A percentile compares a stretch with the other conserved stretches of the same genome.
phyloP scores from a whole-genome alignment of 78 protist species.

The Salpingoeca rosetta region DNA sequence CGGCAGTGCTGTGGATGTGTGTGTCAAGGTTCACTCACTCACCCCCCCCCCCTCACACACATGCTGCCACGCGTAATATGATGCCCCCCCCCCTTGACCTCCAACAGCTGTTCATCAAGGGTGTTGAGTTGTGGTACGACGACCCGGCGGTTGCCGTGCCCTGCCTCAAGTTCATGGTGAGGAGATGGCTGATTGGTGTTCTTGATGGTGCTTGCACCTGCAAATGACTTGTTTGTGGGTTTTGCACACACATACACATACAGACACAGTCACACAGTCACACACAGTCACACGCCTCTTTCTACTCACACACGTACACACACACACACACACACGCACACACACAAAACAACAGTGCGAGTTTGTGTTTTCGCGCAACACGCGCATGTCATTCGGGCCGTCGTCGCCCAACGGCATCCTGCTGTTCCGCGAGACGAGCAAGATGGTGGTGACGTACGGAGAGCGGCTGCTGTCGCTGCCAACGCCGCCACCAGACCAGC shows the following conservation, averaged over 20 bases:
- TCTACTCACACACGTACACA: too few relatives aligned
- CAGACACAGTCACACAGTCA: background rate
- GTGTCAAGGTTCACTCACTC: too few relatives aligned
- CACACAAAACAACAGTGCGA: slow-evolving; percentile 13
- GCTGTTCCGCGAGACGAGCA: slow-evolving; percentile 42
- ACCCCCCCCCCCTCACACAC: too few relatives aligned
- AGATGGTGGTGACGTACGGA: slow-evolving; percentile 30
- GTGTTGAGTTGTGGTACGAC: slow-evolving; percentile 5
- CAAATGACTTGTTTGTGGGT: background rate
- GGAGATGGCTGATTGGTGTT: background rate
- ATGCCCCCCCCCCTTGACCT: too few relatives aligned
- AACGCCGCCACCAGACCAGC: background rate
- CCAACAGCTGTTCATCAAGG: background rate
- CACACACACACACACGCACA: background rate
- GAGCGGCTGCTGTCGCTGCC: background rate
- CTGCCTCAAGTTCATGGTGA: slow-evolving; percentile 10
- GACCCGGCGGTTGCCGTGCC: slow-evolving; percentile 18
- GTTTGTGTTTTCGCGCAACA: slow-evolving; percentile 29
- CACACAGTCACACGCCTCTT: background rate
- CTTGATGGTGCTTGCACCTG: background rate
- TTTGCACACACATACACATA: background rate
- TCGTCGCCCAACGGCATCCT: slow-evolving; percentile 52
- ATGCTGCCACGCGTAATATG: too few relatives aligned
- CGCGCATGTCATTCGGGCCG: slow-evolving; percentile 38
- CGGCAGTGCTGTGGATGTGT: too few relatives aligned